Evolutionary conservation across 805 yeast genomes (phyloP).

Genomic region (Lipomyces yamadae): DNA sequence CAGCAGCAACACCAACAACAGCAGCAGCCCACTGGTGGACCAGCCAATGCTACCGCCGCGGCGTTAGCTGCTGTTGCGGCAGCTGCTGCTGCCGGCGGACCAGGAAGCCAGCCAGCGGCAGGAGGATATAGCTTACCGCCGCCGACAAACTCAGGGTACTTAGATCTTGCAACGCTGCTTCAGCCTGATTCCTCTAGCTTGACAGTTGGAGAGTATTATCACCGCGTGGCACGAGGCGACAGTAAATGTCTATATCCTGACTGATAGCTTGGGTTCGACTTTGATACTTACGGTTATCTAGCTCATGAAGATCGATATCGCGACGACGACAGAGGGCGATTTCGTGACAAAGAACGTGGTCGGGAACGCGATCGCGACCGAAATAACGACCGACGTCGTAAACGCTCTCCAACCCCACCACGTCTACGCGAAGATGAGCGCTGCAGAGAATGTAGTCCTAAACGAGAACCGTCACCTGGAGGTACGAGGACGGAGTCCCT

Average conservation of each 20-base stretch:
- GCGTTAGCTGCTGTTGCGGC: constrained; percentile 37
- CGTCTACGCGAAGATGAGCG: constrained; percentile 30
- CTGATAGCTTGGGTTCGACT: background rate
- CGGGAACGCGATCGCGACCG: constrained; percentile 25
- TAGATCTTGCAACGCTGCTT: constrained; percentile 14
- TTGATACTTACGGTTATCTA: background rate
- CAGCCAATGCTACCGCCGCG: constrained; percentile 24
- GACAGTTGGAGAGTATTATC: constrained; percentile 25
- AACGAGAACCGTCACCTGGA: constrained; percentile 35
- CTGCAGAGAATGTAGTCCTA: constrained; percentile 28
- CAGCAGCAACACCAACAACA: constrained; percentile 14
- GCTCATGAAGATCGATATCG: constrained; percentile 6
- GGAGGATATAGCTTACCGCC: constrained; percentile 12
- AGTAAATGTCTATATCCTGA: constrained; percentile 6
- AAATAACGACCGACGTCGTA: constrained; percentile 11
- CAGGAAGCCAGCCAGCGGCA: constrained; percentile 2
- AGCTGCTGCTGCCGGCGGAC: constrained; percentile 23
- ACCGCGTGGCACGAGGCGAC: background rate
- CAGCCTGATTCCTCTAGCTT: constrained; percentile 23
- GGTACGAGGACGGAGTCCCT: constrained; percentile 30
- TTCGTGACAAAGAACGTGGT: constrained; percentile 16
- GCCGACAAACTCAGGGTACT: constrained; percentile 25
- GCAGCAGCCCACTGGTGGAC: constrained; percentile 10
- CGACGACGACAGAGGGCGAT: constrained; percentile 19
- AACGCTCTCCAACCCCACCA: constrained; percentile 30